phyloP scores from a whole-genome alignment of 2,329 filamentous ascomycete species.

The Periconia sp. region DNA sequence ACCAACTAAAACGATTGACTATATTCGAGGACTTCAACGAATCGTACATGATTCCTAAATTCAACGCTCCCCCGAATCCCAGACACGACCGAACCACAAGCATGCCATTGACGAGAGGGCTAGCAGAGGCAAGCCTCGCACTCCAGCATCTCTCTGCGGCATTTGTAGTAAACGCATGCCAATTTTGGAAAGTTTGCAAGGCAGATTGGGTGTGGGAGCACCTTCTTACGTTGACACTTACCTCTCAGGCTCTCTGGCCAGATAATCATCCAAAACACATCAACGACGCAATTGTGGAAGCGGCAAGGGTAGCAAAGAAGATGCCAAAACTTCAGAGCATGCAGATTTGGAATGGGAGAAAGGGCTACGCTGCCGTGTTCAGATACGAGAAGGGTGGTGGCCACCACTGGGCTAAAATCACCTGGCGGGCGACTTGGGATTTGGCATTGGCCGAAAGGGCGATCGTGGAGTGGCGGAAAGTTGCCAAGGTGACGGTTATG shows the following conservation, averaged over 20 bases:
- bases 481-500: not conserved
- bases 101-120: not conserved
- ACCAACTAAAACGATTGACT: conserved; percentile 3
- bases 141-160: conserved; percentile 9
- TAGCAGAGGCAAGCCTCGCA: conserved; percentile 8
- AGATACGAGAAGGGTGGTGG: conserved; percentile 4
- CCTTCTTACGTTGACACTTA: conserved; percentile 2
- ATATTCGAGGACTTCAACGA: conserved; percentile 11
- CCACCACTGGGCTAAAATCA: conserved; percentile 1
- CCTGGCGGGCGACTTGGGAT: conserved; percentile 7
- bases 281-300: conserved; percentile 1
- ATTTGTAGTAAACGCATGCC: conserved; percentile 7
- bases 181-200: conserved; percentile 4
- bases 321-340: conserved; percentile 8
- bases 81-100: conserved; percentile 1
- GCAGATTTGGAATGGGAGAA: conserved; percentile 10
- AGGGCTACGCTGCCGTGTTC: conserved; percentile 7
- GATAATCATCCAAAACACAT: not conserved
- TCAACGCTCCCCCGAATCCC: not conserved
- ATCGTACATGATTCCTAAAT: not conserved
- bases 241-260: conserved; percentile 5
- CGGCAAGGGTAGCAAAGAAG: conserved; percentile 5
- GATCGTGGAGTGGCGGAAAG: not conserved
- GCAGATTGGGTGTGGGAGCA: conserved; percentile 8
- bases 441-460: conserved; percentile 4